These are phyloP conservation scores for Nicotiana paniculata DNA, from an alignment of 257 asterid genomes.

Conservation along the genomic window DNA sequence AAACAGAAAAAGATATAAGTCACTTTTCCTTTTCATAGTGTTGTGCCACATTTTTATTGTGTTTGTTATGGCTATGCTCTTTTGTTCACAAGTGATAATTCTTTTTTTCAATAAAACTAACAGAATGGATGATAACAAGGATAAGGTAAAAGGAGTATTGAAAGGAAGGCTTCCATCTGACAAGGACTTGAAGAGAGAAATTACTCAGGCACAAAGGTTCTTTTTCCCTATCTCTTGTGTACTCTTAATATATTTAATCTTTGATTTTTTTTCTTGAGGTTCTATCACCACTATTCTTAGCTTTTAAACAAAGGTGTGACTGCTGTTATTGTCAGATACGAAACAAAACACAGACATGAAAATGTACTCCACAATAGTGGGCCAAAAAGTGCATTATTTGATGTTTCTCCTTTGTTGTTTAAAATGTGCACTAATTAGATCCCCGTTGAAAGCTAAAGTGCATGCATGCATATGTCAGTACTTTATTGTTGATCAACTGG, in stretches of 20 bases:
- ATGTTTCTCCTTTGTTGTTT: background rate
- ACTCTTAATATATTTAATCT: background rate
- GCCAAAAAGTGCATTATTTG: background rate
- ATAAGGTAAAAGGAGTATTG: slow-evolving; percentile 65
- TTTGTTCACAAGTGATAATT: background rate
- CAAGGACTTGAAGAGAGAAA: slow-evolving; percentile 83
- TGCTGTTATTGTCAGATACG: background rate
- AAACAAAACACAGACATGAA: background rate
- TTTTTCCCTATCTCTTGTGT: background rate
- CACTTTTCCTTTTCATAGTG: background rate
- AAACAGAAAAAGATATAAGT: slow-evolving; percentile 48
- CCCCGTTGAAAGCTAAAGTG: background rate
- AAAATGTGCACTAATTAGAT: background rate
- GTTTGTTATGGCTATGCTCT: background rate
- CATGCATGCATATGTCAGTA: background rate
- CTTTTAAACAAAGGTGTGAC: background rate
- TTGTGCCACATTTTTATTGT: background rate
- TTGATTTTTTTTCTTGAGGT: slow-evolving; percentile 10
- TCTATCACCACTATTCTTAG: background rate
- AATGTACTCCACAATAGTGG: background rate
- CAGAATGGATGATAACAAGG: slow-evolving; percentile 84
- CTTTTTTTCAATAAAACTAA: slow-evolving; percentile 19
- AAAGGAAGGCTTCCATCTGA: slow-evolving; percentile 95
- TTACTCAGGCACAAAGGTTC: slow-evolving; percentile 75
- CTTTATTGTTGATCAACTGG: background rate